Evolutionary conservation across 192 early-diverging fungal genomes (phyloP).

Genomic region (Podochytrium sp.): DNA sequence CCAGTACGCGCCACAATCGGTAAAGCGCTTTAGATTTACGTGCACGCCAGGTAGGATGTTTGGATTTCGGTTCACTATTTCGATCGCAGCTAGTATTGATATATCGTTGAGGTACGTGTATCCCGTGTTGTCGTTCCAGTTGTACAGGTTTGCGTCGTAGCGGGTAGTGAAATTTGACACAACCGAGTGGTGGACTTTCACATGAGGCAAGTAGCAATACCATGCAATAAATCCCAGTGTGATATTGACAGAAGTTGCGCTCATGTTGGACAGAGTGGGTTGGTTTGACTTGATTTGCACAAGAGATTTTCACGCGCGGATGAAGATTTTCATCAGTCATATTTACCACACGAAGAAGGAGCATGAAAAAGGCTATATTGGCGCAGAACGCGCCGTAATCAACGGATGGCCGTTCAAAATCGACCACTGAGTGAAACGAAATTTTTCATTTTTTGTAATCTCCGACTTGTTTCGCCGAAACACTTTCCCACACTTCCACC

Average conservation of each 20-base stretch:
- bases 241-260: conserved; percentile 1
- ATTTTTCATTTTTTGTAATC: neutral
- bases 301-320: too few species aligned
- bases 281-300: too few species aligned
- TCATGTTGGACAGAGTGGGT: too few species aligned
- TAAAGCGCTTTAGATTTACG: neutral
- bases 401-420: too few species aligned
- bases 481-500: neutral
- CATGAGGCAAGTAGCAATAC: neutral
- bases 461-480: neutral
- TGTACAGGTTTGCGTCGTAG: neutral
- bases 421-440: neutral
- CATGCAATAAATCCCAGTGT: neutral
- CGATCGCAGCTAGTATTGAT: neutral
- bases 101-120: neutral
- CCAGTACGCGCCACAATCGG: neutral
- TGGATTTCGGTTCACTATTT: neutral
- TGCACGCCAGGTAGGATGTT: neutral
- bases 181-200: neutral
- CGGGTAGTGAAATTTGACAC: neutral
- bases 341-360: too few species aligned
- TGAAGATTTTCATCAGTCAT: too few species aligned
- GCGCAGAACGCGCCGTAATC: too few species aligned
- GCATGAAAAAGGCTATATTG: too few species aligned
- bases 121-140: neutral